Conservation (phyloP, 768 basidiomycete genomes). For the Coprinellus micaceus region DNA sequence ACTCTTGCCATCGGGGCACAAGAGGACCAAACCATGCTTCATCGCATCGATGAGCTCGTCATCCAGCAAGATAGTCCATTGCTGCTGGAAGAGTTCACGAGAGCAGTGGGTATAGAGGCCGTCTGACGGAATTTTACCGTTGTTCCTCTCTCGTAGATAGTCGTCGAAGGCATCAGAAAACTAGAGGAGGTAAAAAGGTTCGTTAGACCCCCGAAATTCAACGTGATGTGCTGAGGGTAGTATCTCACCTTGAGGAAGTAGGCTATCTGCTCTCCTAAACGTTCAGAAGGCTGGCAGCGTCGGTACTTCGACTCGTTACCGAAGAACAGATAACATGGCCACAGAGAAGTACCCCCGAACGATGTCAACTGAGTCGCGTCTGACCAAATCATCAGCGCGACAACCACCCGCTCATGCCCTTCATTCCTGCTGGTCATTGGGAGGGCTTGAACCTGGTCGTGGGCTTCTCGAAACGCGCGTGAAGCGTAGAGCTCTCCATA, state of each 20-base stretch:
- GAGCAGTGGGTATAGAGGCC: slow-evolving; percentile 28
- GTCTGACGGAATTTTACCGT: slow-evolving; percentile 15
- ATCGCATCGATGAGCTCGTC: slow-evolving; percentile 31
- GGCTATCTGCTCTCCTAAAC: slow-evolving; percentile 35
- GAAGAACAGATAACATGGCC: too few species aligned
- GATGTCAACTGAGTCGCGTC: slow-evolving; percentile 19
- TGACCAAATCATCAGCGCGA: slow-evolving; percentile 15
- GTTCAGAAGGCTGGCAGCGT: slow-evolving; percentile 21
- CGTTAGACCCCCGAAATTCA: too few species aligned
- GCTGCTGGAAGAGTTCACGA: slow-evolving; percentile 30
- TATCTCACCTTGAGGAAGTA: slow-evolving; percentile 32
- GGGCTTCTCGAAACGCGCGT: slow-evolving; percentile 14
- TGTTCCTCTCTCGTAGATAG: background rate
- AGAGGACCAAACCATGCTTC: slow-evolving; percentile 29
- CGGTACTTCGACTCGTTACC: slow-evolving; percentile 40
- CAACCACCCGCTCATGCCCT: slow-evolving; percentile 11
- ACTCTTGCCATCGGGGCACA: slow-evolving; percentile 28
- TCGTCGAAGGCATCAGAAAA: slow-evolving; percentile 22
- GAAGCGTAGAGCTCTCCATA: slow-evolving; percentile 20
- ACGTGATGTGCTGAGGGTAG: too few species aligned
- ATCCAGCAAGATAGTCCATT: slow-evolving; percentile 30
- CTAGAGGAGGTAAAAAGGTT: background rate
- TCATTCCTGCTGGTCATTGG: slow-evolving; percentile 8
- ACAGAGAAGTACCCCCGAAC: slow-evolving; percentile 32
- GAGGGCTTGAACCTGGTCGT: slow-evolving; percentile 10